A percentile compares a stretch with the other conserved stretches of the same genome.
Evolutionary conservation across 257 asterid species (phyloP).

Genomic region (Penstemon eatonii): DNA sequence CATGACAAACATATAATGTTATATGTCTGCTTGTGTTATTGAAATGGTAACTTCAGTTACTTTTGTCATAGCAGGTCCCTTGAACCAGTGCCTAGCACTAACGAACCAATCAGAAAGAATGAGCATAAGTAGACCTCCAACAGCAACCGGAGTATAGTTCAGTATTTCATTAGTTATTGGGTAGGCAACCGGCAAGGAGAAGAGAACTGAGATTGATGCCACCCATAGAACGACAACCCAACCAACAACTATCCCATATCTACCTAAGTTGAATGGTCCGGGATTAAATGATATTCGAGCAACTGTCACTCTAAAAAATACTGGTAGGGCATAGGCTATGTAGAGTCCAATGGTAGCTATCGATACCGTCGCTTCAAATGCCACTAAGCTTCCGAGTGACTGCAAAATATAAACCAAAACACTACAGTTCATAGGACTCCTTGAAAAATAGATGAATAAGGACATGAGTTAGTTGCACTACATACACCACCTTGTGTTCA

Average conservation of each 20-base stretch:
- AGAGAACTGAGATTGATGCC: slow-evolving; percentile 72
- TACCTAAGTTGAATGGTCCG: slow-evolving; percentile 91
- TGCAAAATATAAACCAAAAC: slow-evolving; percentile 34
- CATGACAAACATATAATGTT: too few species aligned
- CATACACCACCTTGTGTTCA: too few species aligned
- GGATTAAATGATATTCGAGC: slow-evolving; percentile 73
- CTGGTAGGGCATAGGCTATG: slow-evolving; percentile 93
- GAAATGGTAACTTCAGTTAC: slow-evolving; percentile 28
- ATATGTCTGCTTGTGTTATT: too few species aligned
- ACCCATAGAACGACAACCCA: slow-evolving; percentile 89
- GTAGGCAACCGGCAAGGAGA: slow-evolving; percentile 89
- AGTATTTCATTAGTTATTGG: slow-evolving; percentile 74
- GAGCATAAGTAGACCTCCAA: slow-evolving; percentile 73
- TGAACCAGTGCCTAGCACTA: slow-evolving; percentile 88
- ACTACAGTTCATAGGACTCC: neutral
- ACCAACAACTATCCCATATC: slow-evolving; percentile 67
- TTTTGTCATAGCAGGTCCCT: slow-evolving; percentile 77
- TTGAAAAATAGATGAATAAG: neutral
- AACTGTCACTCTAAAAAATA: slow-evolving; percentile 79
- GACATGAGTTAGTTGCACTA: too few species aligned
- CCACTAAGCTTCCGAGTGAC: slow-evolving; percentile 95
- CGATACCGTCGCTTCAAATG: slow-evolving; percentile 97
- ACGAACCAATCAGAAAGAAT: slow-evolving; percentile 64
- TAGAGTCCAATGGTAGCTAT: slow-evolving; percentile 94
- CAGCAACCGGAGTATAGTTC: slow-evolving; percentile 95